These are phyloP conservation scores for Mortierella sp. DNA, from an alignment of 371 early-diverging fungal genomes.

Conservation along the genomic window DNA sequence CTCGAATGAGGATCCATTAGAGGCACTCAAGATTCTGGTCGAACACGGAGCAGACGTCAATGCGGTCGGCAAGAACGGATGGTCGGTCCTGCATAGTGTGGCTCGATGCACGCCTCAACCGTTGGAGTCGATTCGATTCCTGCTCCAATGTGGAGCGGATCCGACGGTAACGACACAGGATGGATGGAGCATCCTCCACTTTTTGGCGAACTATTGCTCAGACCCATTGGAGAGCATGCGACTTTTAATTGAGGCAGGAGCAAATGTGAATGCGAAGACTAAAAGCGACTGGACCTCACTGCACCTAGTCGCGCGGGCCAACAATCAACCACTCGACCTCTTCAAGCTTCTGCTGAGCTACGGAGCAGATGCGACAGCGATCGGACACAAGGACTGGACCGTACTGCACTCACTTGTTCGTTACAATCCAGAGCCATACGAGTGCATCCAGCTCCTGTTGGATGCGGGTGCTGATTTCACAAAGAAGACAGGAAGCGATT, in stretches of 20 bases:
- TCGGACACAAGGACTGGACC: conserved; percentile 54
- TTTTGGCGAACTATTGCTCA: conserved; percentile 49
- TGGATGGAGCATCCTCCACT: conserved; percentile 51
- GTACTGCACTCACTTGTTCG: conserved; percentile 45
- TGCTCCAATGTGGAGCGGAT: conserved; percentile 38
- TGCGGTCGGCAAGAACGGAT: conserved; percentile 52
- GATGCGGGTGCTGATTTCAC: conserved; percentile 46
- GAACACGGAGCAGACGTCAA: conserved; percentile 51
- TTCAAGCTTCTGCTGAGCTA: conserved; percentile 38
- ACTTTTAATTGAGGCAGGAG: conserved; percentile 45
- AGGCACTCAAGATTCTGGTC: conserved; percentile 51
- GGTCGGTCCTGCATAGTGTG: conserved; percentile 51
- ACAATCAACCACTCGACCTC: conserved; percentile 38
- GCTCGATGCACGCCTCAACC: conserved; percentile 48
- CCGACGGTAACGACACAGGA: conserved; percentile 52
- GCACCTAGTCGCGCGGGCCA: conserved; percentile 48
- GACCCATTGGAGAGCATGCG: conserved; percentile 52
- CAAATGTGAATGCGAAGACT: conserved; percentile 52
- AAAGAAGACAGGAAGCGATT: conserved; percentile 48
- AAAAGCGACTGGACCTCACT: conserved; percentile 51
- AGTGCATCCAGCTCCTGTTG: conserved; percentile 42
- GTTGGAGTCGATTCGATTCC: conserved; percentile 43
- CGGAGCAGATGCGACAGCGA: conserved; percentile 46
- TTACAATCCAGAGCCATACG: conserved; percentile 44
- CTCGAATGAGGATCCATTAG: conserved; percentile 47